A percentile compares a stretch with the other conserved stretches of the same genome.
Conservation (phyloP, 2,329 filamentous ascomycete genomes). For the Teratosphaeria nubilosa region DNA sequence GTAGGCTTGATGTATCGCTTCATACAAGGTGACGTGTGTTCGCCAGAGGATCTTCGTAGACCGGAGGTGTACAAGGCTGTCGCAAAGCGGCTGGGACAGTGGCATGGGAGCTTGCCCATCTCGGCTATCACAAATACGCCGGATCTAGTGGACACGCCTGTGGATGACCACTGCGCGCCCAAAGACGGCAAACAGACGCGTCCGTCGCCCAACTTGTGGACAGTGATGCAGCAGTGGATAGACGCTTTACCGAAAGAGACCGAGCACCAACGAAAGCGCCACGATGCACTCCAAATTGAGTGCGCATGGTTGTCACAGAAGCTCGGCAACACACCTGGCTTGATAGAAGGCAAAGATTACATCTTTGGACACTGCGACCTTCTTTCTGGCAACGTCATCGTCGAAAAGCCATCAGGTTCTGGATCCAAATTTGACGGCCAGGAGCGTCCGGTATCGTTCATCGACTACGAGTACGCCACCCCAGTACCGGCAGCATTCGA, state of each 20-base stretch:
- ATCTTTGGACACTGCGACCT: slow-evolving; percentile 95
- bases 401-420: slow-evolving; percentile 39
- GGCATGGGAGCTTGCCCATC: slow-evolving; percentile 67
- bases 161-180: slow-evolving; percentile 13
- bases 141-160: slow-evolving; percentile 11
- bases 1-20: slow-evolving; percentile 75
- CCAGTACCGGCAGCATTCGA: slow-evolving; percentile 93
- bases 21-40: slow-evolving; percentile 70
- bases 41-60: slow-evolving; percentile 67
- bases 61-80: slow-evolving; percentile 72
- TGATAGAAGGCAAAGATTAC: slow-evolving; percentile 61
- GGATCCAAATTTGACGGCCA: slow-evolving; percentile 13
- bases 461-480: slow-evolving; percentile 97
- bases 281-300: slow-evolving; percentile 62
- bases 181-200: slow-evolving; percentile 39
- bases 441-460: slow-evolving; percentile 58
- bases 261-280: slow-evolving; percentile 56
- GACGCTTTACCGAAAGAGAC: slow-evolving; percentile 67
- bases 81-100: slow-evolving; percentile 75
- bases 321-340: slow-evolving; percentile 65
- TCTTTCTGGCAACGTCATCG: slow-evolving; percentile 91
- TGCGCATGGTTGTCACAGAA: slow-evolving; percentile 58
- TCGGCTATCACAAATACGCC: slow-evolving; percentile 36
- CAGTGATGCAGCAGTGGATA: slow-evolving; percentile 94
- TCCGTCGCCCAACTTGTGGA: slow-evolving; percentile 84